Percentiles rank a stretch among this genome's conserved stretches.
phyloP scores from a whole-genome alignment of 1,139 yeast genomes.

The Taphrina wiesneri region DNA sequence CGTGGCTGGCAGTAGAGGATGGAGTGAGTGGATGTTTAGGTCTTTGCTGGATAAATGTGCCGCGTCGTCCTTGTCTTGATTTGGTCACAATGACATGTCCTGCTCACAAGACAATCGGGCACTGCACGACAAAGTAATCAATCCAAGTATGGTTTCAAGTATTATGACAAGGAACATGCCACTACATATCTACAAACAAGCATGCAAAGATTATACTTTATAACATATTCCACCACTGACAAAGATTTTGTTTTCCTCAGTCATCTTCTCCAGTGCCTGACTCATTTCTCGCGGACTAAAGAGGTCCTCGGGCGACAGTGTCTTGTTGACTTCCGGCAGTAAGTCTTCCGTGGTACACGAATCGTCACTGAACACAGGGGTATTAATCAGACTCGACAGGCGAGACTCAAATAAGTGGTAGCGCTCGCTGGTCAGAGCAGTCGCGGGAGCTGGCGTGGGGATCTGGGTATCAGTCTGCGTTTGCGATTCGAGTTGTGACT shows the following conservation, averaged over 20 bases:
- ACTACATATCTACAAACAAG: background rate
- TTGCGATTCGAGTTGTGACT: constrained; percentile 20
- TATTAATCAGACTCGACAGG: constrained; percentile 46
- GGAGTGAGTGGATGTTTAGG: constrained; percentile 11
- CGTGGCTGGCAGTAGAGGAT: background rate
- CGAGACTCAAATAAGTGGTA: constrained; percentile 43
- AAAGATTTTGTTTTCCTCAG: constrained; percentile 46
- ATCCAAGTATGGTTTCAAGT: background rate
- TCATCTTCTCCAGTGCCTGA: constrained; percentile 47
- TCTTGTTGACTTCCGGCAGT: constrained; percentile 45
- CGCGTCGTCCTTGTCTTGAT: background rate
- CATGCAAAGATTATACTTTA: background rate
- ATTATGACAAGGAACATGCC: background rate
- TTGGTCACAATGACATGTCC: too few relatives aligned
- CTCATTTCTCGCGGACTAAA: constrained; percentile 46
- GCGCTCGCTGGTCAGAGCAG: constrained; percentile 38
- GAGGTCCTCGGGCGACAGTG: constrained; percentile 45
- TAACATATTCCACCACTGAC: constrained; percentile 27
- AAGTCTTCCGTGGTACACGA: constrained; percentile 42
- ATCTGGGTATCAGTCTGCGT: constrained; percentile 24
- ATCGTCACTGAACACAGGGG: constrained; percentile 44
- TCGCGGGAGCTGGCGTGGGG: constrained; percentile 36
- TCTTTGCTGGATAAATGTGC: background rate
- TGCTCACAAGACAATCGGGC: too few relatives aligned
- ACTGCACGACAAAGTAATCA: too few relatives aligned